Percentiles rank a stretch among this genome's conserved stretches.
phyloP scores from a whole-genome alignment of 495 filamentous ascomycete genomes.

The Penicillium tannophilum region DNA sequence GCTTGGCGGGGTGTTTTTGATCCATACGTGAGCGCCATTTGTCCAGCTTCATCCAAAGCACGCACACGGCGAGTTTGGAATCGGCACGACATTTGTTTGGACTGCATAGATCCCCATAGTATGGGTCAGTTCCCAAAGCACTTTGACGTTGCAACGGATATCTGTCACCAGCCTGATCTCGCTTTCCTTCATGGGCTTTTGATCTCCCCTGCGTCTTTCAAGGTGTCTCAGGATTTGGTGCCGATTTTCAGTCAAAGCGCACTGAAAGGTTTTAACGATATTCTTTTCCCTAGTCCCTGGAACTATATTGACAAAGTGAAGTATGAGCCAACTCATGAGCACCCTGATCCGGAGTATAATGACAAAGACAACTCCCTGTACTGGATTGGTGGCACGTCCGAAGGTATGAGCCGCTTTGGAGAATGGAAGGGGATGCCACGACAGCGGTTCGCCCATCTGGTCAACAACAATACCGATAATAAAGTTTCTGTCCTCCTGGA shows the following conservation, averaged over 20 bases:
- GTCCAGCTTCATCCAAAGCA: slow-evolving; percentile 59
- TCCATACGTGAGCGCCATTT: slow-evolving; percentile 52
- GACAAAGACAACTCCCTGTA: slow-evolving; percentile 51
- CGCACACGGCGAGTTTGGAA: slow-evolving; percentile 48
- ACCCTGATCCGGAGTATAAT: slow-evolving; percentile 42
- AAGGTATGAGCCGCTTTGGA: slow-evolving; percentile 54
- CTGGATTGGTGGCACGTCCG: slow-evolving; percentile 58
- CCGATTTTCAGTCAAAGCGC: slow-evolving; percentile 78
- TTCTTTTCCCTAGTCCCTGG: slow-evolving; percentile 50
- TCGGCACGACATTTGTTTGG: slow-evolving; percentile 58
- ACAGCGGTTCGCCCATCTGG: slow-evolving; percentile 57
- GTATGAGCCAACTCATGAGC: slow-evolving; percentile 39
- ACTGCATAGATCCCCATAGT: slow-evolving; percentile 67
- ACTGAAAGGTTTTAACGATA: slow-evolving; percentile 56
- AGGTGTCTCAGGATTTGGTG: slow-evolving; percentile 61
- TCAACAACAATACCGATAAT: slow-evolving; percentile 53
- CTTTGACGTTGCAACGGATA: slow-evolving; percentile 64
- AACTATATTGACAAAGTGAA: slow-evolving; percentile 53
- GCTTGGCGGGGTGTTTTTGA: slow-evolving; percentile 48
- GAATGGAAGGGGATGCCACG: slow-evolving; percentile 62
- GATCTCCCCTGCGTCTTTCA: slow-evolving; percentile 63
- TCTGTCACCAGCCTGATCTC: slow-evolving; percentile 82
- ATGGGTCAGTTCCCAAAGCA: slow-evolving; percentile 65
- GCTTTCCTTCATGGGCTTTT: slow-evolving; percentile 72
- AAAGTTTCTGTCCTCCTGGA: slow-evolving; percentile 46